Conservation (phyloP, 441 rosid genomes). For the Pelargonium myrrhifolium region DNA sequence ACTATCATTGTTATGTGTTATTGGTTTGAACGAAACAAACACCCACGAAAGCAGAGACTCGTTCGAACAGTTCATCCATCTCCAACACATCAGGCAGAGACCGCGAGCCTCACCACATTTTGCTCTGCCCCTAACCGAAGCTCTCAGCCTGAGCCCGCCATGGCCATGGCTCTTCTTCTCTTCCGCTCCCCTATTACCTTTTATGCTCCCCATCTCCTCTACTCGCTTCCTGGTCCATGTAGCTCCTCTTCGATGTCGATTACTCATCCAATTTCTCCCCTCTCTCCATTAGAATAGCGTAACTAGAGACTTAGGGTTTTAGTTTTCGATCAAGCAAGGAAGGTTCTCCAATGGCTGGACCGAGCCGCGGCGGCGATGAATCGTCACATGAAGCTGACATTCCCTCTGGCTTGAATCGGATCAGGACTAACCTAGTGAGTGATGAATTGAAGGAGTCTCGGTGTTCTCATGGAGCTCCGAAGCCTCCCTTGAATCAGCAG, state of each 20-base stretch:
- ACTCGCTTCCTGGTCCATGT: neutral
- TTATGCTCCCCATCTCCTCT: neutral
- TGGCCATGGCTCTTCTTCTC: neutral
- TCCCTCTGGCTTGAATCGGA: conserved; percentile 77
- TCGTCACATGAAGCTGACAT: conserved; percentile 33
- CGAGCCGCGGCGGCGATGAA: conserved; percentile 28
- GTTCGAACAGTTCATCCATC: conserved; percentile 2
- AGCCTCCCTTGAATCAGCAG: conserved; percentile 39
- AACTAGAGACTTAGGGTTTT: neutral
- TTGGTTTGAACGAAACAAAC: conserved; percentile 9
- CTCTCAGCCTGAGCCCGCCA: neutral
- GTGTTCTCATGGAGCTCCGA: conserved; percentile 21
- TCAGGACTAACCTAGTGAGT: conserved; percentile 49
- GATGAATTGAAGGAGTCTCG: conserved; percentile 31
- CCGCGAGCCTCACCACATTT: neutral
- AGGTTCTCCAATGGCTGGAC: conserved; percentile 24
- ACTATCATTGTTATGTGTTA: neutral
- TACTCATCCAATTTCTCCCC: neutral
- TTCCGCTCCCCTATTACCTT: neutral
- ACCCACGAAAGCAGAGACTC: conserved; percentile 3
- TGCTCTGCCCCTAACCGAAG: neutral
- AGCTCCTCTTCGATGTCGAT: neutral
- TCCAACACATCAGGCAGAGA: neutral
- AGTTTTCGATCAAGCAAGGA: neutral
- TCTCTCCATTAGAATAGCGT: neutral